Percentiles rank a stretch among this genome's conserved stretches.
Conservation (phyloP, 2,329 filamentous ascomycete species). For the Calonectria pseudoreteaudii region DNA sequence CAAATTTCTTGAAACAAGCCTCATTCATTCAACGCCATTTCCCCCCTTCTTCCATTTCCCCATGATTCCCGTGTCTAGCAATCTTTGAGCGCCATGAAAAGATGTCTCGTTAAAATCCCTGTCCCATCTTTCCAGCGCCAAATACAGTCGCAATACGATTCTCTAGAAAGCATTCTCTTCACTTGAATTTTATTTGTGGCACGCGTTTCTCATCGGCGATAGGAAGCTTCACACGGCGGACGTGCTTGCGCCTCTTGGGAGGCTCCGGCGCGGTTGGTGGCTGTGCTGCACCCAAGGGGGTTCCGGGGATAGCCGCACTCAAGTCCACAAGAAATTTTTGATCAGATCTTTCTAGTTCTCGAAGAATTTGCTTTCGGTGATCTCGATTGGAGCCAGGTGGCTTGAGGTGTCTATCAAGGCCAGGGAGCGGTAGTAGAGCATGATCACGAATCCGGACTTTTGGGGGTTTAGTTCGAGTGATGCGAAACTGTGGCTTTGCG, state of each 20-base stretch:
- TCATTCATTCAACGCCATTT: neutral
- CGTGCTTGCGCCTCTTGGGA: neutral
- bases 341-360: slow-evolving; percentile 43
- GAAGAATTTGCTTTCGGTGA: slow-evolving; percentile 42
- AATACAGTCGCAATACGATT: neutral
- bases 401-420: slow-evolving; percentile 37
- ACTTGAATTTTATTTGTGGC: neutral
- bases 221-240: neutral
- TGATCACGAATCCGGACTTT: slow-evolving; percentile 30
- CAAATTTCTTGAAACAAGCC: neutral
- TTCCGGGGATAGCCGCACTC: slow-evolving; percentile 13
- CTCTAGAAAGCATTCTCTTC: neutral
- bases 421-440: slow-evolving; percentile 38
- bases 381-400: slow-evolving; percentile 20
- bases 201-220: neutral
- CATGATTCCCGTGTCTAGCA: no score
- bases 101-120: neutral
- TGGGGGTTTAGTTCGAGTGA: slow-evolving; percentile 30
- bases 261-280: neutral
- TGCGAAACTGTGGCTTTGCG: neutral
- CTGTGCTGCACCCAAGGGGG: neutral
- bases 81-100: neutral
- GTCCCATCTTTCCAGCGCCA: no score
- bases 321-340: slow-evolving; percentile 43
- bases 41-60: neutral